A percentile compares a stretch with the other conserved stretches of the same genome.
phyloP scores from a whole-genome alignment of 2,329 filamentous ascomycete species.

The Chalaropsis ovoidea region DNA sequence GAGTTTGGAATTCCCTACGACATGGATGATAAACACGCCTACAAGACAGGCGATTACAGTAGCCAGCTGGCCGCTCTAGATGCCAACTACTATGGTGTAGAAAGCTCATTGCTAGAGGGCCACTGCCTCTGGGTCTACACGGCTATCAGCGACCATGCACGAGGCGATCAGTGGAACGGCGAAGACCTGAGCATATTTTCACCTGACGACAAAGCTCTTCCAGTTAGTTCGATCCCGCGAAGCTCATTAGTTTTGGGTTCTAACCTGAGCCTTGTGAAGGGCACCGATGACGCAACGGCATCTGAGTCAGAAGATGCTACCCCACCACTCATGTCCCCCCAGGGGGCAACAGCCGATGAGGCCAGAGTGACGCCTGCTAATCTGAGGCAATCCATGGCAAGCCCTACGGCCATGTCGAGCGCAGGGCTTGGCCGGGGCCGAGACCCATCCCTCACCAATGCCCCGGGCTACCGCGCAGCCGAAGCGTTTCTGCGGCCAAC shows the following conservation, averaged over 20 bases:
- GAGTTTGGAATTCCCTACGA: slow-evolving; percentile 98
- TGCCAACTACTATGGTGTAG: slow-evolving; percentile 87
- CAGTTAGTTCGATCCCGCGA: slow-evolving; percentile 40
- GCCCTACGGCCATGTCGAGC: slow-evolving; percentile 54
- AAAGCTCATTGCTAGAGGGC: slow-evolving; percentile 72
- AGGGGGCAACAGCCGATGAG: slow-evolving; percentile 35
- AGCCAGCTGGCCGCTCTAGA: slow-evolving; percentile 89
- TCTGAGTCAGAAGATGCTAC: not conserved
- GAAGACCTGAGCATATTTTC: slow-evolving; percentile 91
- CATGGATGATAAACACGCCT: slow-evolving; percentile 94
- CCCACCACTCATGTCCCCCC: not conserved
- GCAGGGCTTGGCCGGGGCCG: slow-evolving; percentile 28
- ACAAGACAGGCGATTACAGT: slow-evolving; percentile 88
- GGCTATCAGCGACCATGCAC: slow-evolving; percentile 70
- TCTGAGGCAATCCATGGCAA: slow-evolving; percentile 61
- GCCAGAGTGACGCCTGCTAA: slow-evolving; percentile 61
- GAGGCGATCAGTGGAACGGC: slow-evolving; percentile 94
- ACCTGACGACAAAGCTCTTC: slow-evolving; percentile 60
- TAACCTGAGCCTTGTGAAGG: slow-evolving; percentile 21
- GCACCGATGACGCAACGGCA: not conserved
- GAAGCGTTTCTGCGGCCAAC: slow-evolving; percentile 87
- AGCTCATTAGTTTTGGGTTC: slow-evolving; percentile 22
- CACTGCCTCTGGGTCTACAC: slow-evolving; percentile 87
- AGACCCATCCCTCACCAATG: slow-evolving; percentile 49
- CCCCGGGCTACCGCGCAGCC: slow-evolving; percentile 72